Base-by-base conservation (phyloP, 352 stramenopile species). In the Globisporangium paroecandrum region DNA sequence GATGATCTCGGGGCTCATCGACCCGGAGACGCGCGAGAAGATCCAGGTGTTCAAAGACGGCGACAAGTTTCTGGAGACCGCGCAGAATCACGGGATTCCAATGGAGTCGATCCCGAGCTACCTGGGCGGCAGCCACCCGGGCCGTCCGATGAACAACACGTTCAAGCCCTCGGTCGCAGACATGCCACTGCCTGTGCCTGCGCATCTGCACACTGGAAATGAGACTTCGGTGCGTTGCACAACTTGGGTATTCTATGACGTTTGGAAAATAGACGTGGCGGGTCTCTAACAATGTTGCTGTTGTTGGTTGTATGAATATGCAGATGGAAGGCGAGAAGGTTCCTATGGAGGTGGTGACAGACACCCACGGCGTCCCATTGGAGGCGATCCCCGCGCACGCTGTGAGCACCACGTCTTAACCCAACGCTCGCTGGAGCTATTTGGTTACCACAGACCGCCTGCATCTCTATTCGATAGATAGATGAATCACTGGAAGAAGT, bases 31-130 rank as follows among this genome's bases (percentile, higher is more conserved):
- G n/a, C 78, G 79, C 34, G 81, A 93, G 62, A 95, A 95, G 75
- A 93, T 94, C 63, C 76, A 92, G 71, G 85, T 95, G 25, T 87
- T 92, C 65, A 92, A 90, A 70, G 80, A 91, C 32, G 69, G 71
- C 46, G 78, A 79, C 47, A 75, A 78, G 22, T 91, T 91, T 65
- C 54, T 89, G 3, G 74, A 87, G 43, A 77, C 77, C 1, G 77
- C 82, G 13, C 72, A 89, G 62, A 83, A 81, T 27, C 77, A 91
- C 60, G 84, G 84, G 46, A 86, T 93, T 58, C 75, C 83, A 29
- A 49, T 89, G 22, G 72, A 72, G 20, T 83, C 84, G 25, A 73
- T 94, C 13, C 87, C 87, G 2, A 70, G 58, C 15, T 87, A 83
- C 59, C 70, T 94, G 47, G 87, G 85, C 8, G 84, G 87, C 27